Evolutionary conservation across 176 grass and related monocot genomes (phyloP).

Genomic region (Secale cereale): DNA sequence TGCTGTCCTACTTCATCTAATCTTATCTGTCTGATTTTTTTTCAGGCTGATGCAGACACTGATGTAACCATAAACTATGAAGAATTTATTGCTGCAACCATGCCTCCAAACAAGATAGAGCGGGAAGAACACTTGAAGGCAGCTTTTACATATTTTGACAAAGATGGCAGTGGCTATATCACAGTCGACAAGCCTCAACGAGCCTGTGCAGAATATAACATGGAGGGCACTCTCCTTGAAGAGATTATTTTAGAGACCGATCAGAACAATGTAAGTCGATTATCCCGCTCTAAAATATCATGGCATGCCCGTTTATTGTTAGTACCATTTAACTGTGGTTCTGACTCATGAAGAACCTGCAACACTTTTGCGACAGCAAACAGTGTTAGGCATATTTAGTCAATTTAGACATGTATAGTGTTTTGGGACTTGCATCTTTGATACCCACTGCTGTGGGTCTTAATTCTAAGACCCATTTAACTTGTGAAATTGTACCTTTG

Average conservation of each 20-base stretch:
- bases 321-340: neutral
- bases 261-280: slow-evolving; percentile 85
- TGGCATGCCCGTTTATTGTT: neutral
- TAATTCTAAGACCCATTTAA: slow-evolving; percentile 1
- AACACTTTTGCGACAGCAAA: neutral
- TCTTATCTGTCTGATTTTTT: slow-evolving; percentile 9
- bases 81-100: slow-evolving; percentile 94
- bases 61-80: slow-evolving; percentile 77
- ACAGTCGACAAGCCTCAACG: slow-evolving; percentile 82
- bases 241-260: slow-evolving; percentile 84
- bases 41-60: slow-evolving; percentile 76
- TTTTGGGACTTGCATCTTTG: neutral
- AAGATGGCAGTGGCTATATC: slow-evolving; percentile 93
- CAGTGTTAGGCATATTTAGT: neutral
- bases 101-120: slow-evolving; percentile 91
- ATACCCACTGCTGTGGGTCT: neutral
- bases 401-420: neutral
- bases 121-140: slow-evolving; percentile 89
- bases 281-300: neutral
- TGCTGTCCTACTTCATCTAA: slow-evolving; percentile 1
- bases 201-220: slow-evolving; percentile 78
- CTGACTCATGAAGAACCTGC: neutral
- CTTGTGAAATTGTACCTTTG: neutral
- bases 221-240: slow-evolving; percentile 67
- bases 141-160: slow-evolving; percentile 96